A percentile compares a stretch with the other conserved stretches of the same genome.
Conservation (phyloP, 2,329 filamentous ascomycete species). For the Helotiales sp. region DNA sequence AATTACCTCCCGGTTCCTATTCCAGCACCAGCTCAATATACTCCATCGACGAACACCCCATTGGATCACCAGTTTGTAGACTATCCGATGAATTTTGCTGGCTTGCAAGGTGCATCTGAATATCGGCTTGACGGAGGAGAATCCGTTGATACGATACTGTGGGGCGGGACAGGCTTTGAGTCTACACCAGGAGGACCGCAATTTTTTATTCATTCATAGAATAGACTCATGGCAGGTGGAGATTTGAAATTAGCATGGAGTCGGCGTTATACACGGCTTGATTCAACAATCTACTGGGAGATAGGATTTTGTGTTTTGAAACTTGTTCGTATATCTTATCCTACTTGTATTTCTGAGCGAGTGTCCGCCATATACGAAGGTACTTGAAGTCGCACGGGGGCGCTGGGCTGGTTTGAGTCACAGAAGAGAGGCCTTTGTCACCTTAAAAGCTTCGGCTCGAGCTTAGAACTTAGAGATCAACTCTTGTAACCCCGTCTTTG, state of each 20-base stretch:
- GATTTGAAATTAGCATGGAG: not conserved
- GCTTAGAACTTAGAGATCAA: too few species aligned
- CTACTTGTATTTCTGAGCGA: too few species aligned
- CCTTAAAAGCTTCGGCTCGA: too few species aligned
- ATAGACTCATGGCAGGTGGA: not conserved
- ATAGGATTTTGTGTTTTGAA: too few species aligned
- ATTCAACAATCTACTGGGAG: too few species aligned
- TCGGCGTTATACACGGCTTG: not conserved
- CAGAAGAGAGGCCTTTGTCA: too few species aligned
- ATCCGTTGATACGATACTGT: not conserved
- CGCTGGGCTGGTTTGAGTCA: too few species aligned
- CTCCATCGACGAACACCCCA: not conserved
- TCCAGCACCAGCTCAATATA: not conserved
- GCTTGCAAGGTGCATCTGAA: not conserved
- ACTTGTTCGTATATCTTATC: too few species aligned
- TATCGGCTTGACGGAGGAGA: not conserved
- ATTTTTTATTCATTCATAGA: not conserved
- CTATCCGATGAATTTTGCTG: not conserved
- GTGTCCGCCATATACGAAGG: too few species aligned
- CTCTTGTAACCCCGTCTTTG: too few species aligned
- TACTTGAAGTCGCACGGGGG: too few species aligned
- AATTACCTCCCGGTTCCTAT: not conserved
- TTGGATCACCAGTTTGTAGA: not conserved
- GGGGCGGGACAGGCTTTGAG: not conserved
- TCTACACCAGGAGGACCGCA: not conserved